Evolutionary conservation across 768 basidiomycete genomes (phyloP).

Genomic region (Mycena alexandri): DNA sequence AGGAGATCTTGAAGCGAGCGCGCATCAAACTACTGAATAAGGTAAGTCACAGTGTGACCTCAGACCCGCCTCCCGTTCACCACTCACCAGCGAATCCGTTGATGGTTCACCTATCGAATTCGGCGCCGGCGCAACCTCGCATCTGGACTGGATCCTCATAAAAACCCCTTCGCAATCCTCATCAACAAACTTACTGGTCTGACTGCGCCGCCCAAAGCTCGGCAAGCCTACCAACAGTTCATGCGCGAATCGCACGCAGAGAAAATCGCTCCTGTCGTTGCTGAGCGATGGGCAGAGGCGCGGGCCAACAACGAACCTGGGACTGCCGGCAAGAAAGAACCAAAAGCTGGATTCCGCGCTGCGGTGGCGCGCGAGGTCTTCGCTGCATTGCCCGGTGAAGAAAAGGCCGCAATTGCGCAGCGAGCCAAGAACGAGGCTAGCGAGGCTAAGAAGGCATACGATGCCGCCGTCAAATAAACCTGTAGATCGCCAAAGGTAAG

Average conservation of each 20-base stretch:
- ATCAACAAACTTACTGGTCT: neutral
- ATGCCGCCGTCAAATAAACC: neutral
- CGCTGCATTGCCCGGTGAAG: neutral
- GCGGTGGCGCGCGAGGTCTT: neutral
- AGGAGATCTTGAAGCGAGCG: neutral
- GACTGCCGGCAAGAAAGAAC: neutral
- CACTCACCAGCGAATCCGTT: no score
- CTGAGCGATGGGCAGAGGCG: neutral
- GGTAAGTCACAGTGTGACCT: constrained; percentile 4
- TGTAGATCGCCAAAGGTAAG: neutral
- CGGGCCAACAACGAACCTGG: neutral
- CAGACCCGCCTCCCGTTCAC: neutral
- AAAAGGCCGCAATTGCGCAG: neutral
- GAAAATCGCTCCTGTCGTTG: neutral
- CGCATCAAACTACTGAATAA: constrained; percentile 2
- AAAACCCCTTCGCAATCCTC: neutral
- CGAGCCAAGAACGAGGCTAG: constrained; percentile 7
- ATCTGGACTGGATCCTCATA: neutral
- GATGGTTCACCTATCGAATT: constrained; percentile 6
- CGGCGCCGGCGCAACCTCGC: neutral
- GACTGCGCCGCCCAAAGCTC: neutral
- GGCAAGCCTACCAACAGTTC: constrained; percentile 8
- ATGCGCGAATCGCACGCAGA: constrained; percentile 2
- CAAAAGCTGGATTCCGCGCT: constrained; percentile 6
- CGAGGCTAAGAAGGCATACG: no score